A percentile compares a stretch with the other conserved stretches of the same genome.
phyloP scores from a whole-genome alignment of 2,329 filamentous ascomycete genomes.

The Talaromyces sp. region DNA sequence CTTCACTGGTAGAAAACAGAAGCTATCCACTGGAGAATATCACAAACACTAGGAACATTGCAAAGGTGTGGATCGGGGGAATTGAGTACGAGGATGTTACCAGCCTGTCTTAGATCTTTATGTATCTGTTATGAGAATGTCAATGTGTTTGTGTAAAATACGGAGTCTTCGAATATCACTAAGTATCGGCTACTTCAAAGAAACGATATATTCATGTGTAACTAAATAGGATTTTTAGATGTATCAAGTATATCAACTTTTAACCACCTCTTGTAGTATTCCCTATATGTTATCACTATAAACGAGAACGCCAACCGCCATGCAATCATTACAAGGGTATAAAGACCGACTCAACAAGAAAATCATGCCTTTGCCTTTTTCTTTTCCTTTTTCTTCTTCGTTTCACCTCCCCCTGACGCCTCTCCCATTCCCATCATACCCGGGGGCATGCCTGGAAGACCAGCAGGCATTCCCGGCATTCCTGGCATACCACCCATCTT shows the following conservation, averaged over 20 bases:
- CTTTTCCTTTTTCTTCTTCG: constrained; percentile 43
- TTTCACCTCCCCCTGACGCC: constrained; percentile 20
- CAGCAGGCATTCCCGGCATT: constrained; percentile 29
- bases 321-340: constrained; percentile 27
- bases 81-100: too few relatives aligned
- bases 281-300: background rate
- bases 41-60: too few relatives aligned
- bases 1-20: too few relatives aligned
- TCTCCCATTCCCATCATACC: constrained; percentile 42
- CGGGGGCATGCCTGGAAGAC: constrained; percentile 6
- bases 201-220: background rate
- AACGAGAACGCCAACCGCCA: constrained; percentile 29
- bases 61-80: too few relatives aligned
- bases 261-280: background rate
- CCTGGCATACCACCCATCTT: constrained; percentile 35
- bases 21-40: too few relatives aligned
- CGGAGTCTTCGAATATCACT: too few relatives aligned
- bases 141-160: too few relatives aligned
- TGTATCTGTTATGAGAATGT: too few relatives aligned
- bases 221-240: background rate
- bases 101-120: too few relatives aligned
- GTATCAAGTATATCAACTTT: background rate
- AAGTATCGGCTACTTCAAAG: background rate
- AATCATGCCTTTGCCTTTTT: constrained; percentile 42
- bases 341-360: constrained; percentile 4